These are phyloP conservation scores for Moesziomyces parantarcticus DNA, from an alignment of 1,284 basidiomycete genomes.

Conservation along the genomic window DNA sequence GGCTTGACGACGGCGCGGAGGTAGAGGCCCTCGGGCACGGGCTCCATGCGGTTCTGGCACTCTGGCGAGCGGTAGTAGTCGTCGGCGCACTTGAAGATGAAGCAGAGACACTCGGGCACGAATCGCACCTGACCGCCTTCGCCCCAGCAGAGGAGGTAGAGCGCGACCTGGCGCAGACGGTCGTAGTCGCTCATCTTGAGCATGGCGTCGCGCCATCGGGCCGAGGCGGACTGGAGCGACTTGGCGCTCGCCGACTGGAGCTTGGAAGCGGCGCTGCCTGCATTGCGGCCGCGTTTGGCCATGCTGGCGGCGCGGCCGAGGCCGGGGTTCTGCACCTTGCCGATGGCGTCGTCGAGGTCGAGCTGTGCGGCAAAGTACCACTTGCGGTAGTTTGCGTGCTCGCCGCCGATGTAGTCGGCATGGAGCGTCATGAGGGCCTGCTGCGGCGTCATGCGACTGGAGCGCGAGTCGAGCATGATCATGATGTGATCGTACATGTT, in stretches of 20 bases:
- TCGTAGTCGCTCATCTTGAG: constrained; percentile 99
- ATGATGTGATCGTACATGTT: constrained; percentile 94
- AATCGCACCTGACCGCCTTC: constrained; percentile 99
- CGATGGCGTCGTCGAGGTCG: constrained; percentile 97
- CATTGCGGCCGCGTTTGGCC: constrained; percentile 69
- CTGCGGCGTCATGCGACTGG: constrained; percentile 88
- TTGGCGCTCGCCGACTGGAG: constrained; percentile 79
- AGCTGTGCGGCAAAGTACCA: constrained; percentile 99
- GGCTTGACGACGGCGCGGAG: constrained; percentile 91
- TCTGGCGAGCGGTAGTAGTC: constrained; percentile 99
- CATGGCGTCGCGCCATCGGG: constrained; percentile 97
- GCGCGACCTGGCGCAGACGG: constrained; percentile 92
- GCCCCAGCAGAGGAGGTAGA: constrained; percentile 96
- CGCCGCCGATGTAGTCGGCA: constrained; percentile 98
- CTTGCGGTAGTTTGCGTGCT: constrained; percentile 69
- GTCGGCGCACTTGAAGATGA: constrained; percentile 99
- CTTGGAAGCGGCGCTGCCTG: constrained; percentile 67
- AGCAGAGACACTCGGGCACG: constrained; percentile 94
- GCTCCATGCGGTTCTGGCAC: constrained; percentile 91
- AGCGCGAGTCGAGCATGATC: constrained; percentile 84
- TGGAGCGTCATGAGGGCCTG: constrained; percentile 91
- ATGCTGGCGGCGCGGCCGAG: constrained; percentile 84
- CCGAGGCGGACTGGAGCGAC: constrained; percentile 82
- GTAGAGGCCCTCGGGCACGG: constrained; percentile 95
- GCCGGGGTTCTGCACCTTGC: constrained; percentile 89